These are phyloP conservation scores for Colletotrichum simmondsii DNA, from an alignment of 2,329 filamentous ascomycete species.

Conservation along the genomic window DNA sequence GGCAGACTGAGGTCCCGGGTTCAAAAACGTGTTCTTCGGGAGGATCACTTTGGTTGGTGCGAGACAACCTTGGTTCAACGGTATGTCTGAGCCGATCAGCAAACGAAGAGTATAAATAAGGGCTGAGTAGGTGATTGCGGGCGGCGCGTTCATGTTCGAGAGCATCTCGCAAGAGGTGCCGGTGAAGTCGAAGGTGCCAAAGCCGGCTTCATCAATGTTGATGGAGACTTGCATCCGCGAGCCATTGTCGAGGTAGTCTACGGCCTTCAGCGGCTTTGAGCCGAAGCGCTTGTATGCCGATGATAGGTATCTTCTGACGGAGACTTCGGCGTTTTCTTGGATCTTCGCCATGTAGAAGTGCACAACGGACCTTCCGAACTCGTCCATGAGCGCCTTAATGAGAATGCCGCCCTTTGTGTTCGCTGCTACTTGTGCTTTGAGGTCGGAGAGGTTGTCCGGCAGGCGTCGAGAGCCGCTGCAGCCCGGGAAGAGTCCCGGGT, in stretches of 20 bases:
- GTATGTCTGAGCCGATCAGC: constrained; percentile 83
- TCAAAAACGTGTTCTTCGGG: constrained; percentile 65
- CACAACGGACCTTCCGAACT: constrained; percentile 71
- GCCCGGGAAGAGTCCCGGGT: constrained; percentile 80
- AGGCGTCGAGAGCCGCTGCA: constrained; percentile 44
- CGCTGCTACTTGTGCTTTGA: constrained; percentile 58
- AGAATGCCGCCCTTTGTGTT: constrained; percentile 87
- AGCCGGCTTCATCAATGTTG: no score
- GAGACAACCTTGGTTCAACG: constrained; percentile 86
- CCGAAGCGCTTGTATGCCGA: constrained; percentile 68
- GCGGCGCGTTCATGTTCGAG: constrained; percentile 41
- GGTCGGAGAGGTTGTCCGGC: not conserved
- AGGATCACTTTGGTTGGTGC: constrained; percentile 78
- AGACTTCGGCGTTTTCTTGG: constrained; percentile 22
- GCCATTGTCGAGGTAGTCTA: constrained; percentile 79
- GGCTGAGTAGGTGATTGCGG: constrained; percentile 40
- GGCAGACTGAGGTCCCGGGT: no score
- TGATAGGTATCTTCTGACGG: constrained; percentile 12
- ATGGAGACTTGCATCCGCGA: constrained; percentile 45
- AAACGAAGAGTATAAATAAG: constrained; percentile 59
- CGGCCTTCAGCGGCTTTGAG: constrained; percentile 75
- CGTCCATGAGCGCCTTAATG: constrained; percentile 78
- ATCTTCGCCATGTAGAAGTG: constrained; percentile 23
- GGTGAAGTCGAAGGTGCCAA: constrained; percentile 61
- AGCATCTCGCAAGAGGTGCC: constrained; percentile 62